Percentiles rank a stretch among this genome's conserved stretches.
Evolutionary conservation across 2,329 filamentous ascomycete genomes (phyloP).

Genomic region (Conoideocrella luteorostrata): DNA sequence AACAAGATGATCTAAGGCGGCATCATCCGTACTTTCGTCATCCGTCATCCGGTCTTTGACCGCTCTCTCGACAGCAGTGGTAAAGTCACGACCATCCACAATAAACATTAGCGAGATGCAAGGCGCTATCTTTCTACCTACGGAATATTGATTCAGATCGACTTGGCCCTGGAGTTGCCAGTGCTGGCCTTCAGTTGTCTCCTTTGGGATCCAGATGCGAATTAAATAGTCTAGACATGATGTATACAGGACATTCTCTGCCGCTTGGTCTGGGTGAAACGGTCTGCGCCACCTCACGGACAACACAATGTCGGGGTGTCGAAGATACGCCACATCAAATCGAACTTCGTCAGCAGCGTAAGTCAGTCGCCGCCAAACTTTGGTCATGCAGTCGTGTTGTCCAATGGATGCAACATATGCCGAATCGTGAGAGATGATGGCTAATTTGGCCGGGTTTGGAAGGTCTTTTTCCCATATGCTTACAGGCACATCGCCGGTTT

Average conservation of each 20-base stretch:
- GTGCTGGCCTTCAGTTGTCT: conserved; percentile 63
- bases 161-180: conserved; percentile 77
- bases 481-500: conserved; percentile 39
- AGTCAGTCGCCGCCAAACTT: conserved; percentile 84
- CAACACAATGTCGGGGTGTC: conserved; percentile 77
- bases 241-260: conserved; percentile 86
- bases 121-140: conserved; percentile 25
- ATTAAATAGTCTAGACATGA: conserved; percentile 75
- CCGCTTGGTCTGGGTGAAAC: conserved; percentile 66
- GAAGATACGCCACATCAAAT: conserved; percentile 86
- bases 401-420: conserved; percentile 79
- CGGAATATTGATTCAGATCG: conserved; percentile 67
- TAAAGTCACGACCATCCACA: conserved; percentile 75
- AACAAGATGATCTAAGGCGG: conserved; percentile 76
- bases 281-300: conserved; percentile 80
- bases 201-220: conserved; percentile 75
- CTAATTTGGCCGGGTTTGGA: conserved; percentile 66
- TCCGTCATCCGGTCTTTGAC: conserved; percentile 54
- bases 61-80: conserved; percentile 67
- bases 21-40: conserved; percentile 54
- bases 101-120: conserved; percentile 55
- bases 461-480: conserved; percentile 69
- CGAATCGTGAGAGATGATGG: conserved; percentile 78
- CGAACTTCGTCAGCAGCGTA: conserved; percentile 77
- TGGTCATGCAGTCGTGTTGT: conserved; percentile 73